Percentiles rank a stretch among this genome's conserved stretches.
These are phyloP conservation scores for Saccharomycopsis hybrid DNA, from an alignment of 1,139 yeast species.

Conservation along the genomic window DNA sequence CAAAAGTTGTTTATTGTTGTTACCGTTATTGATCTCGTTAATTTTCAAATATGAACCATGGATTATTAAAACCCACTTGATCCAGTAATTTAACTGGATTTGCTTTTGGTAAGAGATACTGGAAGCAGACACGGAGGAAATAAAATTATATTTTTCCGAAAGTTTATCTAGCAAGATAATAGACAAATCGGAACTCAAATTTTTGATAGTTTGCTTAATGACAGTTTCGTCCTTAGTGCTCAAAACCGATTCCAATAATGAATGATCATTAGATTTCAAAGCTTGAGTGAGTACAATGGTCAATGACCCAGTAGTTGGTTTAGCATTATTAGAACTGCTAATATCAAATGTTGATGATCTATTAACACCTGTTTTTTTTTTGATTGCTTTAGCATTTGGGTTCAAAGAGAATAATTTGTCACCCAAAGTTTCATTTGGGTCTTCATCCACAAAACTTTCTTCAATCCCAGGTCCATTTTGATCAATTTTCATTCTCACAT, in stretches of 20 bases:
- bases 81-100: constrained; percentile 78
- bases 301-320: constrained; percentile 53
- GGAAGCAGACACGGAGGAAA: constrained; percentile 32
- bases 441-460: constrained; percentile 31
- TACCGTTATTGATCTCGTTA: constrained; percentile 39
- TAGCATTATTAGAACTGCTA: constrained; percentile 13
- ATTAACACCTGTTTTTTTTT: constrained; percentile 24
- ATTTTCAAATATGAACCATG: constrained; percentile 78
- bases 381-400: constrained; percentile 35
- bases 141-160: constrained; percentile 51
- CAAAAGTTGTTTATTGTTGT: constrained; percentile 9
- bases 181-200: constrained; percentile 67
- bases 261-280: constrained; percentile 62
- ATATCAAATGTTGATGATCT: constrained; percentile 12
- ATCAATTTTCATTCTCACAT: constrained; percentile 11
- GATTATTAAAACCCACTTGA: constrained; percentile 83
- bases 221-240: constrained; percentile 66
- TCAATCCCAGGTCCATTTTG: constrained; percentile 29
- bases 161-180: constrained; percentile 71
- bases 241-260: constrained; percentile 73
- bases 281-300: constrained; percentile 67
- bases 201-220: constrained; percentile 64
- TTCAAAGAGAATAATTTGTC: constrained; percentile 38
- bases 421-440: constrained; percentile 42
- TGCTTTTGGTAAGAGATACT: constrained; percentile 41